Evolutionary conservation across 148 eudicot species (phyloP).

Genomic region (Vaccinium vitisidaea): DNA sequence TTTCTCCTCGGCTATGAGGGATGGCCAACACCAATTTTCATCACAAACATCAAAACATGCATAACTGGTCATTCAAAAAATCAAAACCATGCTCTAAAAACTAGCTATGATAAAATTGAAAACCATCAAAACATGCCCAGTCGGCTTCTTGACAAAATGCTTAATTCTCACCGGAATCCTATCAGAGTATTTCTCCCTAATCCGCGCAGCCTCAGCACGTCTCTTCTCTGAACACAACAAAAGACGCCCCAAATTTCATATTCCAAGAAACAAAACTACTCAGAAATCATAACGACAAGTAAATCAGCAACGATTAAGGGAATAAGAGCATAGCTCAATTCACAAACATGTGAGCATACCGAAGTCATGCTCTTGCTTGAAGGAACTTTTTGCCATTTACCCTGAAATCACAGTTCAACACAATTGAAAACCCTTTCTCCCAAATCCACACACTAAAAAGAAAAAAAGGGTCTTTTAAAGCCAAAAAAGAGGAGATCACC

Average conservation of each 20-base stretch:
- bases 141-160: neutral
- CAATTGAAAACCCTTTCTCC: constrained; percentile 7
- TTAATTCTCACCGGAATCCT: constrained; percentile 70
- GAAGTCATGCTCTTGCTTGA: constrained; percentile 80
- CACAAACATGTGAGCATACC: constrained; percentile 37
- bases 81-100: neutral
- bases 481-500: neutral
- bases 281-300: neutral
- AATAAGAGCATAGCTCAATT: too few species aligned
- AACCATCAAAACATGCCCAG: neutral
- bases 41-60: neutral
- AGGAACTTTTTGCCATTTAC: constrained; percentile 71
- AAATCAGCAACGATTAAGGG: neutral
- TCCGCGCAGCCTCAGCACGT: constrained; percentile 80
- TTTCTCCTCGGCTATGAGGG: neutral
- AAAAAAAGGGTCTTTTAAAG: neutral
- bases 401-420: constrained; percentile 32
- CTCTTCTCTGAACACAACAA: constrained; percentile 61
- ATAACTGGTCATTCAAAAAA: neutral
- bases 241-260: neutral
- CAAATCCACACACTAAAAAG: neutral
- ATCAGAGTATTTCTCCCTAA: constrained; percentile 84
- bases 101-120: neutral
- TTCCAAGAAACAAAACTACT: neutral
- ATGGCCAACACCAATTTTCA: neutral